phyloP scores from a whole-genome alignment of 345 rosid genomes.

The Linum trigynum region DNA sequence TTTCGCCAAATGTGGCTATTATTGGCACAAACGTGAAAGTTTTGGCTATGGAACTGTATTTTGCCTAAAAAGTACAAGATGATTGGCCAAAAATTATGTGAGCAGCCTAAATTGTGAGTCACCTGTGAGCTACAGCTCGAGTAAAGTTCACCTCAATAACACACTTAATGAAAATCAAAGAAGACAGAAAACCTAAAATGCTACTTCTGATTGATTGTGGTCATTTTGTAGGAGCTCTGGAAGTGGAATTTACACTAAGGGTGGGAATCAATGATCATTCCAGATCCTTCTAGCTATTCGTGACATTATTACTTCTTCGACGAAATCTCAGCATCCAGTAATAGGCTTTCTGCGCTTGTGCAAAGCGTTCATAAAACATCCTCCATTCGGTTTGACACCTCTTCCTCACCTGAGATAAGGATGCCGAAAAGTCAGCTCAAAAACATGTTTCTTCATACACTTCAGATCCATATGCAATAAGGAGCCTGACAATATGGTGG shows the following conservation, averaged over 20 bases:
- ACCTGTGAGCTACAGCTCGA: too few species aligned
- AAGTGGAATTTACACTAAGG: background rate
- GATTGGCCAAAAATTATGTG: too few species aligned
- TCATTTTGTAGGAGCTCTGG: background rate
- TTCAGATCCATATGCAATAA: background rate
- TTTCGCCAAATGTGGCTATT: too few species aligned
- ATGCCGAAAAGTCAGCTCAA: background rate
- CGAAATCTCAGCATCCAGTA: constrained; percentile 9
- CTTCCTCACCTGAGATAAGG: constrained; percentile 52
- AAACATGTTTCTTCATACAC: background rate
- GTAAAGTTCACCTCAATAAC: too few species aligned
- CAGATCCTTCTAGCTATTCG: background rate
- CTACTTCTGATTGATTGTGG: background rate
- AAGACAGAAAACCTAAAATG: too few species aligned
- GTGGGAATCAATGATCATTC: background rate
- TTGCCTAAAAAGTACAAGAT: too few species aligned
- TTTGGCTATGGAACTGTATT: too few species aligned
- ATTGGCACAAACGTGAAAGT: too few species aligned
- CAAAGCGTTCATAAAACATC: constrained; percentile 59
- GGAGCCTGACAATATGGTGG: background rate
- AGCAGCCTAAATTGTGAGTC: too few species aligned
- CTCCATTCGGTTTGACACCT: constrained; percentile 82
- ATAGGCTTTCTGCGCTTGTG: constrained; percentile 54
- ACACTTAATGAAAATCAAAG: too few species aligned
- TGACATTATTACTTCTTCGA: background rate